Base-by-base conservation (phyloP, 768 basidiomycete species). In the Calocybe gangraenosa region DNA sequence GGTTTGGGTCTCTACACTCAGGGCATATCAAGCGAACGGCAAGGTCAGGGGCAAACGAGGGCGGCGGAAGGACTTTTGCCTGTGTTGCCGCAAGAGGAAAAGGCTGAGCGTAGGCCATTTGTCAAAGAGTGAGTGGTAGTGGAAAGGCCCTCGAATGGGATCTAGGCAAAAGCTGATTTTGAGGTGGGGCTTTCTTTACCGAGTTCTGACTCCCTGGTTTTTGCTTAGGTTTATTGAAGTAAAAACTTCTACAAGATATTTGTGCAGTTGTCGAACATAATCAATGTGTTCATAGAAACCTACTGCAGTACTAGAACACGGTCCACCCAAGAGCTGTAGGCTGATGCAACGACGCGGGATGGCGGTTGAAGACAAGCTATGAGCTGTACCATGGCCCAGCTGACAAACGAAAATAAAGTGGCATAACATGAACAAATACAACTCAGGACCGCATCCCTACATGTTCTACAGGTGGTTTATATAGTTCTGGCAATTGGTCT, bases 1-100 rank as follows among this genome's bases (percentile, higher is more conserved):
- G 92, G 58, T 89, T 88, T 46, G 91, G 89, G 60, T 91, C 88
- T 67, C 87, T 76, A 72, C 95, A 97, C 58, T 98, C 94, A 17
- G 93, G 94, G 62, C 95, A 98, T 55, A 94, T 88, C 57, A 92
- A 81, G 37, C 90, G 87, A 53, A 92, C 86, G 40, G 87, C 82
- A 47, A 92, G 75, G 66, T 92, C 90, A 28, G 88, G 89, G 21
- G 84, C 87, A 63, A 74, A 90, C 15, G 76, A 77, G 23, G 73
- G 67, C 42, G 75, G 77, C 53, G 78, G 76, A 21, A 75, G 67
- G 34, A 61, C 66, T 62, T 82, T 81, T 25, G 65, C 66, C 41
- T 68, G 71, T 25, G 78, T 75, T 30, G 74, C 74, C 40, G 86
- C 84, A 49, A 88, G 79, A 49, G 89, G 89, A 48, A 91, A 92